These are phyloP conservation scores for Arthroderma sp. DNA, from an alignment of 2,329 filamentous ascomycete species.

Conservation along the genomic window DNA sequence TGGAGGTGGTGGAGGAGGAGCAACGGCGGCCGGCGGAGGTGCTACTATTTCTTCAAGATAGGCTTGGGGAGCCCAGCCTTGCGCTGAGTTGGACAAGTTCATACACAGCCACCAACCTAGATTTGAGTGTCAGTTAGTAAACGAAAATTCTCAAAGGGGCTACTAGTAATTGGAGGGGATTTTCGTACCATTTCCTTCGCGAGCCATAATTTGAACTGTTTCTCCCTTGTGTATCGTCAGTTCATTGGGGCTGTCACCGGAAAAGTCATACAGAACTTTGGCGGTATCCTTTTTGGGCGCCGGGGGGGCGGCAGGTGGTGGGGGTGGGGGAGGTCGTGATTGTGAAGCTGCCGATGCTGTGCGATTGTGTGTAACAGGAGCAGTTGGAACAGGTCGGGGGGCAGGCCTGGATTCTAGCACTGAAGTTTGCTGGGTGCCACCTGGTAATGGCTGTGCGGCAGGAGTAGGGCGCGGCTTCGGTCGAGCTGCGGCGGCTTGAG, in stretches of 20 bases:
- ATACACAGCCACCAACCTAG: constrained; percentile 94
- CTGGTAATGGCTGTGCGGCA: constrained; percentile 14
- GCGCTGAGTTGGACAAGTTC: constrained; percentile 50
- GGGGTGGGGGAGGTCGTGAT: constrained; percentile 53
- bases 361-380: constrained; percentile 35
- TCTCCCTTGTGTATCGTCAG: constrained; percentile 68
- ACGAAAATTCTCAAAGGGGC: no score
- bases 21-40: constrained; percentile 45
- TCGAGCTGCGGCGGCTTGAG: constrained; percentile 28
- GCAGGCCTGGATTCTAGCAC: constrained; percentile 31
- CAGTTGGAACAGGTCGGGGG: constrained; percentile 26
- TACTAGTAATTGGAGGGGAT: background rate
- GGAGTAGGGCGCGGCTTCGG: constrained; percentile 23
- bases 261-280: constrained; percentile 87
- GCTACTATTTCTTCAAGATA: constrained; percentile 68
- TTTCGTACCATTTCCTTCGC: constrained; percentile 78
- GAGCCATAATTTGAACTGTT: constrained; percentile 77
- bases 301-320: constrained; percentile 49
- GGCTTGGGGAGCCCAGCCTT: constrained; percentile 87
- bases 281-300: constrained; percentile 60
- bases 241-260: constrained; percentile 71
- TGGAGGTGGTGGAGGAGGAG: constrained; percentile 43
- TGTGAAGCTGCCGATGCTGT: constrained; percentile 43
- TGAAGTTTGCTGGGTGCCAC: constrained; percentile 19
- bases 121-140: constrained; percentile 16